Evolutionary conservation across 1,284 basidiomycete genomes (phyloP), one percentile per base, ranked within the genome.

Genomic region (Schizopora paradoxa): DNA sequence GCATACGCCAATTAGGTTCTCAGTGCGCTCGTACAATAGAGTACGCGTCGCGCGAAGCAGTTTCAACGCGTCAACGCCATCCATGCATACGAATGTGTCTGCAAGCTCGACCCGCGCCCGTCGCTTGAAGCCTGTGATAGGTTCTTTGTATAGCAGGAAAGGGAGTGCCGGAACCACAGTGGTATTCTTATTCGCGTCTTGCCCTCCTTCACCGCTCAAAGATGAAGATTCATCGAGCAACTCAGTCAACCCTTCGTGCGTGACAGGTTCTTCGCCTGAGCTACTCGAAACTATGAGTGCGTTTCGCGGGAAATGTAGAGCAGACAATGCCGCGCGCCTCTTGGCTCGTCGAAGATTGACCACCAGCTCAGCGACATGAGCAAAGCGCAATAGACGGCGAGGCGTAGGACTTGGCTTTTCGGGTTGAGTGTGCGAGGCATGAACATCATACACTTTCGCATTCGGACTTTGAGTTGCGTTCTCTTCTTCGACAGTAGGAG

Each of bases 61-160:
- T 49, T 71, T 74, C 16, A 60, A 56, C 22, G 75, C 66, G 54
- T 86, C 80, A 26, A 87, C 85, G 1, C 72, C 85, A 41, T 75
- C 77, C 10, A 62, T 64, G 55, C 85, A 87, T 5, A 75, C 61
- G 54, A 74, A 86, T 10, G 66, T 60, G 50, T 82, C 78, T 10
- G 57, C 63, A 22, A 73, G 70, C 41, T 64, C 66, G 19, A 82
- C 60, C 0, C 49, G 43, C 29, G 48, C 53, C n/a, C 32, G 45
- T 19, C 51, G 41, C 40, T 41, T 52, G 28, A 31, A n/a, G n/a
- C n/a, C n/a, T n/a, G n/a, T n/a, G n/a, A n/a, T n/a, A n/a, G n/a
- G n/a, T n/a, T n/a, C n/a, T n/a, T n/a, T n/a, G n/a, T n/a, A n/a
- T n/a, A n/a, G n/a, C n/a, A n/a, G n/a, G n/a, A n/a, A n/a, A n/a